A percentile compares a stretch with the other conserved stretches of the same genome.
Evolutionary conservation across 352 stramenopile species (phyloP).

Genomic region (Aphanomyces euteiches): DNA sequence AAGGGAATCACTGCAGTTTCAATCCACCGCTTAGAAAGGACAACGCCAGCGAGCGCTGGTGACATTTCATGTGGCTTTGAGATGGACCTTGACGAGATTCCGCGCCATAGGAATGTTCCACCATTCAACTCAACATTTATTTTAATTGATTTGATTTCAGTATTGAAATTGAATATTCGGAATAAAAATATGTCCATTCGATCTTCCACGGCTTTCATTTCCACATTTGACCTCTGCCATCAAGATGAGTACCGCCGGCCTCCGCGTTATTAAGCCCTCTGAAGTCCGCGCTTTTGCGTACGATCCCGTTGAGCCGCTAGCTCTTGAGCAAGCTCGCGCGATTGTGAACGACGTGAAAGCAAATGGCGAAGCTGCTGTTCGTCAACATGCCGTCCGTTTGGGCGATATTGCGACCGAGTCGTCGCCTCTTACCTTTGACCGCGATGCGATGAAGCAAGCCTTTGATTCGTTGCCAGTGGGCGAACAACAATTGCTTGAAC

Average conservation of each 20-base stretch:
- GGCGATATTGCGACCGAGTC: slow-evolving; percentile 51
- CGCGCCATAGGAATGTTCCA: too few relatives aligned
- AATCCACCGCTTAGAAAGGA: too few relatives aligned
- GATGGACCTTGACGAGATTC: too few relatives aligned
- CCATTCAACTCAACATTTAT: too few relatives aligned
- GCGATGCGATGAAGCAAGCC: slow-evolving; percentile 70
- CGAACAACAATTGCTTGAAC: slow-evolving; percentile 81
- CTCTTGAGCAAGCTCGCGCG: slow-evolving; percentile 53
- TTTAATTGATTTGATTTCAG: not conserved
- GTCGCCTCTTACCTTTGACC: slow-evolving; percentile 49
- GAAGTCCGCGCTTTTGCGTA: slow-evolving; percentile 77
- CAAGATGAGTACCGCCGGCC: slow-evolving; percentile 9
- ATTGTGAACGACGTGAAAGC: slow-evolving; percentile 71
- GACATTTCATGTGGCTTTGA: too few relatives aligned
- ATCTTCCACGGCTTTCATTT: not conserved
- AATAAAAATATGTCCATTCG: slow-evolving; percentile 5
- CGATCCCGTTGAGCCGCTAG: slow-evolving; percentile 63
- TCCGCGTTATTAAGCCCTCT: slow-evolving; percentile 41
- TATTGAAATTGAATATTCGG: slow-evolving; percentile 2
- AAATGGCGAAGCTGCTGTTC: slow-evolving; percentile 45
- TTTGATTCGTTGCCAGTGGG: slow-evolving; percentile 67
- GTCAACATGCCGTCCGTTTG: slow-evolving; percentile 55
- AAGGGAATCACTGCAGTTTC: too few relatives aligned
- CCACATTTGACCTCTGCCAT: too few relatives aligned
- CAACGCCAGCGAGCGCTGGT: too few relatives aligned